Evolutionary conservation across 495 filamentous ascomycete species (phyloP), one percentile per base, ranked within the genome.

Genomic region (Apiosordaria backusii): DNA sequence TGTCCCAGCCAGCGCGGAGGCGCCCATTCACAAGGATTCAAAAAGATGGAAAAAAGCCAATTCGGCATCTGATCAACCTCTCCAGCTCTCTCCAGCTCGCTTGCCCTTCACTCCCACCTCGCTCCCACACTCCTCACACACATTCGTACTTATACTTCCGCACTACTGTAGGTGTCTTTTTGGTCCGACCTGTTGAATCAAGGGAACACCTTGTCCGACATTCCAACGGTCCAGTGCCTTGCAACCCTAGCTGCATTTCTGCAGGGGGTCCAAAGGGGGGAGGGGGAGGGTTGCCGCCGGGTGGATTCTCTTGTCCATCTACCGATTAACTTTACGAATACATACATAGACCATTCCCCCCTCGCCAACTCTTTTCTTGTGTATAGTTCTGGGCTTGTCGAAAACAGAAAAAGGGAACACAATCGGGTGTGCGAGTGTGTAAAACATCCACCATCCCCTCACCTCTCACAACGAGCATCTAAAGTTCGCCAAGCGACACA

Each of bases 211-310:
- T 40, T 16, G 40, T 10, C 40, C 29, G 4, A 22, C 53, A 63
- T 61, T 45, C 21, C 61, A 60, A 67, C 35, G 61, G 61, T 67
- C 61, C 45, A 60, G 60, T 67, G 65, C 57, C 60, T 26, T 63
- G 61, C 61, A 63, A 58, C 65, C 54, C 53, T 63, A 2, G 65
- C 24, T 63, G 65, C 55, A 60, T 67, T n/a, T 19, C 60, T 16
- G 23, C 60, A 50, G 35, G 50, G 59, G 35, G 21, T 21, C 23
- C 35, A 3, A 45, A 45, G 9, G 35, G 13, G 35, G 35, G 35
- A 18, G 10, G 35, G 29, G 60, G 60, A 29, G 60, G 10, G 35
- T 45, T 45, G 35, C 35, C 35, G 35, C 35, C 35, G 35, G 35
- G 35, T 45, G 35, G 35, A 45, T 45, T 45, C 35, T 45, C 35